Evolutionary conservation across 1,284 basidiomycete species (phyloP).

Genomic region (Microbotryum saponariae): DNA sequence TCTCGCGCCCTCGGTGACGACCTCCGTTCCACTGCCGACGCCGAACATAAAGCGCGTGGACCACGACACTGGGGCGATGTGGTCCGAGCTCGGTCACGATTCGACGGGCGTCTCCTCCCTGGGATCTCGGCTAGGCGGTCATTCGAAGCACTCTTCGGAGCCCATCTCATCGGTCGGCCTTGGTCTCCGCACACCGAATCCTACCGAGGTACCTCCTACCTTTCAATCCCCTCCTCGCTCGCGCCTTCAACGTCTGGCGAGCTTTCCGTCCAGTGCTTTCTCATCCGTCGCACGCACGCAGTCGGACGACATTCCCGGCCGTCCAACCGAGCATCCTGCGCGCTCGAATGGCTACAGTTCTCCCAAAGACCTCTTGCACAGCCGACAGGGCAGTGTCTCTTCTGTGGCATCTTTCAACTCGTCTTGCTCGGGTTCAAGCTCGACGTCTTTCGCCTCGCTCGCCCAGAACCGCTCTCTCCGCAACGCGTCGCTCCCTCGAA

Average conservation of each 20-base stretch:
- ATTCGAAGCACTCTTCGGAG: slow-evolving; percentile 2
- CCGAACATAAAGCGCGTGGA: slow-evolving; percentile 9
- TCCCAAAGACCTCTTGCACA: too few relatives aligned
- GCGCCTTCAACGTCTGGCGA: slow-evolving; percentile 23
- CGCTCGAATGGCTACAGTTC: too few relatives aligned
- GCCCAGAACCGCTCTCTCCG: too few relatives aligned
- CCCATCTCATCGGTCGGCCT: slow-evolving; percentile 17
- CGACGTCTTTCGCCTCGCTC: too few relatives aligned
- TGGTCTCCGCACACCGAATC: slow-evolving; percentile 19
- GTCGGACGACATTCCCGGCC: too few relatives aligned
- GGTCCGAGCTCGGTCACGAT: background rate
- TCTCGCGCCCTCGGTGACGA: slow-evolving; percentile 2
- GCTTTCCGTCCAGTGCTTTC: background rate
- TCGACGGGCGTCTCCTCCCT: background rate
- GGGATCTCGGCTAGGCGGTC: background rate
- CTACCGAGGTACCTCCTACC: slow-evolving; percentile 23
- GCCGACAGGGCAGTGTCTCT: too few relatives aligned
- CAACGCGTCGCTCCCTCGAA: too few relatives aligned
- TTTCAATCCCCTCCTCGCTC: slow-evolving; percentile 22
- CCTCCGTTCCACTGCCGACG: background rate
- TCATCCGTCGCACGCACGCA: too few relatives aligned
- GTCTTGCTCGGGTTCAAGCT: too few relatives aligned
- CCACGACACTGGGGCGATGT: background rate
- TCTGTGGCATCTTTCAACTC: too few relatives aligned
- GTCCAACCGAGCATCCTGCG: too few relatives aligned